Base-by-base conservation (phyloP, 345 rosid species). In the Populus davidiana region DNA sequence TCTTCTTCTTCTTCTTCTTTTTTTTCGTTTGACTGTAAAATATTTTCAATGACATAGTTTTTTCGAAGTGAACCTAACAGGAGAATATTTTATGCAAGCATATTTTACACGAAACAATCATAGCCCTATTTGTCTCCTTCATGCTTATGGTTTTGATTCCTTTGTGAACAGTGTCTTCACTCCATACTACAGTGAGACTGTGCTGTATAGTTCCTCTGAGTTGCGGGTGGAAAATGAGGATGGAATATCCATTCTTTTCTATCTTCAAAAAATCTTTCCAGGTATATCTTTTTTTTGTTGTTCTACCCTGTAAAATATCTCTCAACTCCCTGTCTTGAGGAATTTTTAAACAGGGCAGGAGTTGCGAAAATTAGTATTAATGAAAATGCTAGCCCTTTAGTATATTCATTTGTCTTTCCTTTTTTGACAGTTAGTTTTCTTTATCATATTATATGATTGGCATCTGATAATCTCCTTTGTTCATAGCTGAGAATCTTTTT, bases 131-230 rank as follows among this genome's bases (percentile, higher is more conserved):
- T 9, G 38, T 39, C 64, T 78, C 13, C 50, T 70, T 70, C 17
- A 47, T 47, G 50, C 17, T 12, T 13, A 47, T 47, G 50, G 18
- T 47, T 47, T 47, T 47, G 50, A 47, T 47, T 47, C 17, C 50
- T 47, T 78, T 81, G 82, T 61, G 79, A 75, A 84, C 77, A 96
- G 99, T 79, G 97, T 96, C 75, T 96, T 96, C 88, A 96, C 99
- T 41, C 99, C 99, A 16, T 96, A 96, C 91, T 96, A 96, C 90
- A 96, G 98, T 59, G 99, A 96, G 91, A 96, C 99, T 71, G 99
- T 96, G 71, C 86, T 96, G 70, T 96, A 96, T 87, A 93, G 99
- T 82, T 86, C 89, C 82, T 87, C 94, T 62, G 99, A 96, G 6
- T 82, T 96, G 83, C 95, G 90, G 77, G 87, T 85, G 21, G 98